Percentiles rank a stretch among this genome's conserved stretches.
Evolutionary conservation across 306 rosid genomes (phyloP).

Genomic region (Glycine soja): DNA sequence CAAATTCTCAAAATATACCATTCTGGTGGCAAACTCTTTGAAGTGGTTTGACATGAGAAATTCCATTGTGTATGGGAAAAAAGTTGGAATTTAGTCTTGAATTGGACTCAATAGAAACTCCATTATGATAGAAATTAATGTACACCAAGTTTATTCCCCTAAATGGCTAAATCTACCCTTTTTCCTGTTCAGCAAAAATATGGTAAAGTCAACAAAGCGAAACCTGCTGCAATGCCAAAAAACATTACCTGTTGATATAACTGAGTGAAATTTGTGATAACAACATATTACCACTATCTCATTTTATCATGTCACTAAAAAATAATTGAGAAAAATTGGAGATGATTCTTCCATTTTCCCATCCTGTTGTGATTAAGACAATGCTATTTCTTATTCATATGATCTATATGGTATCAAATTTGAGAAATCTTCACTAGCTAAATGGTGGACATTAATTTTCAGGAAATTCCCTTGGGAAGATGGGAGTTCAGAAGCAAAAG

Average conservation of each 20-base stretch:
- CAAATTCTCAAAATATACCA: constrained; percentile 7
- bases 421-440: constrained; percentile 21
- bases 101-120: background rate
- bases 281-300: constrained; percentile 1
- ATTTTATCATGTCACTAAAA: background rate
- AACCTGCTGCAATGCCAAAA: background rate
- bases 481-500: constrained; percentile 97
- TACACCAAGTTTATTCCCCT: background rate
- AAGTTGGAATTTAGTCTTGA: background rate
- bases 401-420: background rate
- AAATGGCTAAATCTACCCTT: background rate
- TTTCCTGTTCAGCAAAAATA: background rate
- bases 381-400: constrained; percentile 3
- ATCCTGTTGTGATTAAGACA: background rate
- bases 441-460: constrained; percentile 41
- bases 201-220: background rate
- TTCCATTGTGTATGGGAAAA: background rate
- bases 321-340: background rate
- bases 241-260: background rate
- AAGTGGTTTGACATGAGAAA: constrained; percentile 20
- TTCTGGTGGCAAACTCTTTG: constrained; percentile 17
- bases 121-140: background rate
- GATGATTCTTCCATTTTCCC: constrained; percentile 8
- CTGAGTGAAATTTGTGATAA: constrained; percentile 8
- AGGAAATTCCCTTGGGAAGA: constrained; percentile 79